Evolutionary conservation across 352 stramenopile species (phyloP).

Genomic region (Plasmopara viticola): DNA sequence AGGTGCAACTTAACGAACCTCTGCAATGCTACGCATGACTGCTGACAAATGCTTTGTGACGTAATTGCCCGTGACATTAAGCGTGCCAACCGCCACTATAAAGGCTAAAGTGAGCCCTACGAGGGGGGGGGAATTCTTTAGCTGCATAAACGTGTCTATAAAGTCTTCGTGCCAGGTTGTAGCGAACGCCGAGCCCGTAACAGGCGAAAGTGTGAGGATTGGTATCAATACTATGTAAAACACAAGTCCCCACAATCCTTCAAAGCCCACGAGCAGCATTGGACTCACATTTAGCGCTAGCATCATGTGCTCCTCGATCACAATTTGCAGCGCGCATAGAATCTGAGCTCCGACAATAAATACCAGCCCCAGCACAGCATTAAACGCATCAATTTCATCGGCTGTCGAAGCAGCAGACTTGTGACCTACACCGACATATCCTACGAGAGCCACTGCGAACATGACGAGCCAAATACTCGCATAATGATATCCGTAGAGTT

Average conservation of each 20-base stretch:
- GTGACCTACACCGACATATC: slow-evolving; percentile 56
- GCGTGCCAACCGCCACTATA: slow-evolving; percentile 64
- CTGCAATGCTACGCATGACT: slow-evolving; percentile 75
- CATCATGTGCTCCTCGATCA: too few relatives aligned
- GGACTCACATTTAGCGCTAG: too few relatives aligned
- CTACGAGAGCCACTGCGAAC: slow-evolving; percentile 60
- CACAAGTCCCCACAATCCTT: too few relatives aligned
- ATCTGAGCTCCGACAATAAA: slow-evolving; percentile 80
- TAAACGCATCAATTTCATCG: slow-evolving; percentile 21
- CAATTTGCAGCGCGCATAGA: neutral
- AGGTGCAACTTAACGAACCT: slow-evolving; percentile 34
- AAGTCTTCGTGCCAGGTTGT: too few relatives aligned
- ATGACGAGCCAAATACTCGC: slow-evolving; percentile 74
- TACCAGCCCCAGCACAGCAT: slow-evolving; percentile 58
- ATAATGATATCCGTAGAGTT: slow-evolving; percentile 80
- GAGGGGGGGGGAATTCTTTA: slow-evolving; percentile 23
- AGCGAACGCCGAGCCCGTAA: too few relatives aligned
- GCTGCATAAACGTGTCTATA: too few relatives aligned
- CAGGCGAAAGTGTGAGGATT: too few relatives aligned
- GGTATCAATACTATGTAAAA: too few relatives aligned
- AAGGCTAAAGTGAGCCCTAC: slow-evolving; percentile 51
- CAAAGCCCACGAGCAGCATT: too few relatives aligned
- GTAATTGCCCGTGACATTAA: slow-evolving; percentile 81
- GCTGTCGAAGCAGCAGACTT: slow-evolving; percentile 8
- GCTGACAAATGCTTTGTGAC: slow-evolving; percentile 82